A percentile compares a stretch with the other conserved stretches of the same genome.
Evolutionary conservation across 1,284 basidiomycete species (phyloP).

Genomic region (Marasmius oreades): DNA sequence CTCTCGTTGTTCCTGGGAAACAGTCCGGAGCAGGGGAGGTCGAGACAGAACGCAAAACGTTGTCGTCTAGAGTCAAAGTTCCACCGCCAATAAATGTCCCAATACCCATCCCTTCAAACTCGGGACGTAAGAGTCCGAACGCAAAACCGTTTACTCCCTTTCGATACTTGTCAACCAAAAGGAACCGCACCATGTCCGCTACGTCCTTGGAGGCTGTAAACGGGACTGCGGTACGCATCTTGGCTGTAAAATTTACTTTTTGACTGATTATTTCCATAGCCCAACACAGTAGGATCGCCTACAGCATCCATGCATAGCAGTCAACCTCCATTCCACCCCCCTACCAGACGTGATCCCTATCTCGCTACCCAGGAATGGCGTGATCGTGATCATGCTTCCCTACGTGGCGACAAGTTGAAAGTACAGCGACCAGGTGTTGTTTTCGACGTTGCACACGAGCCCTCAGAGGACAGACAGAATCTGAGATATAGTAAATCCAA

Average conservation of each 20-base stretch:
- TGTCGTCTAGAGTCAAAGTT: slow-evolving; percentile 22
- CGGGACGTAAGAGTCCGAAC: slow-evolving; percentile 36
- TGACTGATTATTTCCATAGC: slow-evolving; percentile 31
- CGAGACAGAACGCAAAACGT: slow-evolving; percentile 6
- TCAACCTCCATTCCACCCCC: slow-evolving; percentile 52
- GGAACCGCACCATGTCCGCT: slow-evolving; percentile 63
- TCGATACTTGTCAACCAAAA: slow-evolving; percentile 53
- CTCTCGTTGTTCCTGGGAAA: slow-evolving; percentile 18
- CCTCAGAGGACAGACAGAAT: slow-evolving; percentile 31
- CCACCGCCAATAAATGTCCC: slow-evolving; percentile 27
- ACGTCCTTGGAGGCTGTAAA: slow-evolving; percentile 73
- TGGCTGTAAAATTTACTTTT: slow-evolving; percentile 5
- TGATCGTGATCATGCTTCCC: slow-evolving; percentile 26
- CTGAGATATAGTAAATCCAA: slow-evolving; percentile 16
- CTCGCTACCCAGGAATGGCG: slow-evolving; percentile 67
- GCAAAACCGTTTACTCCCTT: slow-evolving; percentile 58
- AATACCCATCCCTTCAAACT: slow-evolving; percentile 16
- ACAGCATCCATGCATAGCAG: slow-evolving; percentile 67
- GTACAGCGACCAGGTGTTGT: slow-evolving; percentile 66
- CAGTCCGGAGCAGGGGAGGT: not conserved
- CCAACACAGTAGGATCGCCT: slow-evolving; percentile 71
- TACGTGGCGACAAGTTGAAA: slow-evolving; percentile 34
- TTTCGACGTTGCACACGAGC: slow-evolving; percentile 59
- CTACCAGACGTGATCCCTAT: slow-evolving; percentile 58
- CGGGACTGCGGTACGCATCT: slow-evolving; percentile 64